Percentiles rank a stretch among this genome's conserved stretches.
These are phyloP conservation scores for Penicillium sp. DNA, from an alignment of 2,329 filamentous ascomycete genomes.

Conservation along the genomic window DNA sequence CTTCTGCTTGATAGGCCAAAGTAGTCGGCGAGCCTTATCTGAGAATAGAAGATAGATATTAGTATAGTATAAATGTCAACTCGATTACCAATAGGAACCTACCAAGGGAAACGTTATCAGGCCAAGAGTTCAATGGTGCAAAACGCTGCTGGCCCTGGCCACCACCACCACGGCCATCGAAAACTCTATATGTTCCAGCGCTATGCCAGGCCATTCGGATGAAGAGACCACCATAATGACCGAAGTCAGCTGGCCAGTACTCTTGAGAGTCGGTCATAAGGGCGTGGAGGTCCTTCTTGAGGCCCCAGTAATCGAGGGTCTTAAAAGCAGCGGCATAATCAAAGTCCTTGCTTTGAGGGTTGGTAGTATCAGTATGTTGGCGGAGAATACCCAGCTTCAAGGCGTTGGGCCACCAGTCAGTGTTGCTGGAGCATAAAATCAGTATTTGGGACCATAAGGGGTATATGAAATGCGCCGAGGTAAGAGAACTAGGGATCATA, in stretches of 20 bases:
- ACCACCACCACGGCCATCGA: conserved; percentile 71
- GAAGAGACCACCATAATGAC: conserved; percentile 77
- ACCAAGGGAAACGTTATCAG: conserved; percentile 68
- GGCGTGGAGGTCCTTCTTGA: conserved; percentile 71
- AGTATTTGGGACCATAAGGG: background rate
- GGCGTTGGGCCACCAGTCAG: conserved; percentile 72
- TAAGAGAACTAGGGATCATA: background rate
- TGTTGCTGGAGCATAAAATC: conserved; percentile 45
- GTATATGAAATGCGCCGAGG: background rate
- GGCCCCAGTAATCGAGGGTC: conserved; percentile 64
- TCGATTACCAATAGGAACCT: background rate
- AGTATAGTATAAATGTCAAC: background rate
- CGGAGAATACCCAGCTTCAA: conserved; percentile 70
- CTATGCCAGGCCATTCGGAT: conserved; percentile 80
- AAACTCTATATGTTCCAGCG: conserved; percentile 73
- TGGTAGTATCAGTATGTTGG: conserved; percentile 63
- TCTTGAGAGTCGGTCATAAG: conserved; percentile 77
- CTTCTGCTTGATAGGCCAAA: conserved; percentile 81
- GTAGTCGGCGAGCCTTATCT: conserved; percentile 75
- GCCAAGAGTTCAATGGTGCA: conserved; percentile 78
- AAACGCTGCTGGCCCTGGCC: conserved; percentile 75
- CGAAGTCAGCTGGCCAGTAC: conserved; percentile 80
- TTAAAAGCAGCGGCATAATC: conserved; percentile 73
- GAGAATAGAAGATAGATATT: background rate
- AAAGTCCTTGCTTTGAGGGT: conserved; percentile 65